Evolutionary conservation across 768 basidiomycete genomes (phyloP).

Genomic region (Coprinopsis cinerea): DNA sequence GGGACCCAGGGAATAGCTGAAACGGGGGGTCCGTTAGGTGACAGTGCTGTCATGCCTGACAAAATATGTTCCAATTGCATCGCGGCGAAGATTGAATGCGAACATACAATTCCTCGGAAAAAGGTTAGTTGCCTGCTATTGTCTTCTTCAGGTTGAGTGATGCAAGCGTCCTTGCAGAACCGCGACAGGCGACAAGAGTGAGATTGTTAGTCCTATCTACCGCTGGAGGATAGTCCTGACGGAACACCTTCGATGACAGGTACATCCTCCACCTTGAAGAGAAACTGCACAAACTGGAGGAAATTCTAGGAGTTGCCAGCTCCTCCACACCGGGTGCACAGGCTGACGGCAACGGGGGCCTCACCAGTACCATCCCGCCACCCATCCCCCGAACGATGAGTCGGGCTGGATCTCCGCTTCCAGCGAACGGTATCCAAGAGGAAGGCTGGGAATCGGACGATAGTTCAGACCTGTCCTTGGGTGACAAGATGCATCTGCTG

Average conservation of each 20-base stretch:
- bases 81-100: constrained; percentile 42
- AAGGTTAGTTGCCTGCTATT: constrained; percentile 34
- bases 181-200: constrained; percentile 32
- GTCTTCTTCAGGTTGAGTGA: not conserved
- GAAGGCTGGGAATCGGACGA: constrained; percentile 23
- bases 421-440: constrained; percentile 12
- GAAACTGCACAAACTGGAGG: constrained; percentile 25
- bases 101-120: constrained; percentile 44
- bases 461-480: constrained; percentile 26
- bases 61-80: constrained; percentile 55
- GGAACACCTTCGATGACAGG: constrained; percentile 9
- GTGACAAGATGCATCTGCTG: constrained; percentile 26
- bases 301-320: constrained; percentile 22
- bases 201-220: not conserved
- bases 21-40: constrained; percentile 29
- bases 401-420: constrained; percentile 10
- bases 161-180: constrained; percentile 14
- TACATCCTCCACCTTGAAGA: constrained; percentile 27
- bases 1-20: not conserved
- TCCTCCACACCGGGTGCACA: not conserved
- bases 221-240: not conserved
- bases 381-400: constrained; percentile 11
- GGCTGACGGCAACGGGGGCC: constrained; percentile 9
- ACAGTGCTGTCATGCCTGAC: constrained; percentile 54
- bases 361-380: constrained; percentile 15